Base-by-base conservation (phyloP, 2,329 filamentous ascomycete species). In the Dichotomopilus funicola region DNA sequence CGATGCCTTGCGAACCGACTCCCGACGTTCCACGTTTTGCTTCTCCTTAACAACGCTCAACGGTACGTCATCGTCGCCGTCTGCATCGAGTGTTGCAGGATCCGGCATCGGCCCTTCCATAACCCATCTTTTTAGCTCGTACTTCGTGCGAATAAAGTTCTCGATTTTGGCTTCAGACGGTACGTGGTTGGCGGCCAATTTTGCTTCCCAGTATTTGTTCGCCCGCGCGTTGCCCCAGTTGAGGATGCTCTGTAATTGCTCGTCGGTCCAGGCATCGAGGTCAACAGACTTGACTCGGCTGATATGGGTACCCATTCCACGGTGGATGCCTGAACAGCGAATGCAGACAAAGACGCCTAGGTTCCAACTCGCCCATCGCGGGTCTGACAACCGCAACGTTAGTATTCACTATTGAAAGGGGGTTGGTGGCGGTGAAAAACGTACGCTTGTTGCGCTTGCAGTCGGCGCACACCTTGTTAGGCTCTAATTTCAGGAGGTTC, bases 321-420 rank as follows among this genome's bases (percentile, higher is more conserved):
- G 89, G 75, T 99, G 94, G 68, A 99, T 96, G 68, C 95, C 95
- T 13, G 94, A 99, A 75, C 94, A 99, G 70, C 91, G 87, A 71
- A 99, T 99, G 78, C 94, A 99, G 68, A 99, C 79, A 70, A 99
- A 99, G 68, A 99, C 85, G 65, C 94, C 94, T 53, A 99, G 75
- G 71, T 99, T 99, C 94, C 94, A 99, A 69, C 91, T 96, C 36
- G 94, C 94, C 94, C 94, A 99, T 87, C 94, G 83, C 59, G 94
- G 94, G 76, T 96, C 90, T 95, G 69, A 45, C 37, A 11, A 8
- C 35, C 27, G 10, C 8, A 11, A 6, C 12, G 52, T 63, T 42
- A 58, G 38, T 54, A 11, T 35, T 27, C 19, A 10, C 13, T 12
- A 41, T 31, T 6, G 8, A 19, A 9, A 4, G 27, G 36, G 46